Percentiles rank a stretch among this genome's conserved stretches.
phyloP scores from a whole-genome alignment of 2,329 filamentous ascomycete species.

The Botrytis tulipae region DNA sequence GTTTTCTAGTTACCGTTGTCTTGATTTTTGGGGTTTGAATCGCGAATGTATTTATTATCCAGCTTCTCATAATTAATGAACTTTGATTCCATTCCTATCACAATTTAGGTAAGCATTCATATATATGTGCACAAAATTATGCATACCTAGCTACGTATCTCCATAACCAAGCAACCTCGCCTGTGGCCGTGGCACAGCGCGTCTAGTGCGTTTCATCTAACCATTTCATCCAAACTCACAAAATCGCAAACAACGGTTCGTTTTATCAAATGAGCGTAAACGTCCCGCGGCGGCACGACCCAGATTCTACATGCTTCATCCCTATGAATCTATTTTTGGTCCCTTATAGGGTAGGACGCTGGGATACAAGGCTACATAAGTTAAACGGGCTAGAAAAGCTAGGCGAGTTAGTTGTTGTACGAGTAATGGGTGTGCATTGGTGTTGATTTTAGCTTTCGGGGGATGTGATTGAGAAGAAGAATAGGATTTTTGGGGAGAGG shows the following conservation, averaged over 20 bases:
- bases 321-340: not conserved
- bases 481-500: not conserved
- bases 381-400: not conserved
- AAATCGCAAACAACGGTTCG: not conserved
- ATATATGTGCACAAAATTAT: not conserved
- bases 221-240: not conserved
- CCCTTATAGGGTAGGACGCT: not conserved
- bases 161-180: not conserved
- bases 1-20: not conserved
- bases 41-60: not conserved
- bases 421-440: slow-evolving; percentile 5
- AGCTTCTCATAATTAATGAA: not conserved
- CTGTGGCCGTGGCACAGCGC: slow-evolving; percentile 1
- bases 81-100: not conserved
- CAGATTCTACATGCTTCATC: not conserved
- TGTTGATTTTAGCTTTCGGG: not conserved
- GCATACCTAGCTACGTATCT: not conserved
- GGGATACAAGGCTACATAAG: not conserved
- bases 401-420: not conserved
- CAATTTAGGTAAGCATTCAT: not conserved
- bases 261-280: not conserved
- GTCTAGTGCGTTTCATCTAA: slow-evolving; percentile 13
- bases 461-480: not conserved
- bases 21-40: not conserved
- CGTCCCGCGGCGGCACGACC: slow-evolving; percentile 6